Conservation (phyloP, 2,329 filamentous ascomycete genomes). For the Exophiala dermatitidis region DNA sequence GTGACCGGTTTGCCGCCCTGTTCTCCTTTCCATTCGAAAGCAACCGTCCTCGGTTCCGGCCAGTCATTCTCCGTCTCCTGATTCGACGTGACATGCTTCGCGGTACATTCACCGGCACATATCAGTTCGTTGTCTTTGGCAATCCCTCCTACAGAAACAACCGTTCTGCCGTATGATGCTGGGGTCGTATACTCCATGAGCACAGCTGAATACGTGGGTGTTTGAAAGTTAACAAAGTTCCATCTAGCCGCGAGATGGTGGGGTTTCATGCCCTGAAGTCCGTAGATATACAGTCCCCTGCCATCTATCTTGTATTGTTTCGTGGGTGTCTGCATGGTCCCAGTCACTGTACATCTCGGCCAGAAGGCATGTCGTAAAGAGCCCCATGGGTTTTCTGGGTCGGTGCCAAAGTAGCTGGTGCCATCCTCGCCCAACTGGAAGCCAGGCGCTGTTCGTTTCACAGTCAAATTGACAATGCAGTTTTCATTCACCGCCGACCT, state of each 20-base stretch:
- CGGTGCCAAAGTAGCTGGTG: slow-evolving; percentile 76
- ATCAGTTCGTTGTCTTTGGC: slow-evolving; percentile 72
- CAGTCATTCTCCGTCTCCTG: slow-evolving; percentile 74
- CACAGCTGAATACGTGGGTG: slow-evolving; percentile 74
- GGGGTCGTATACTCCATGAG: slow-evolving; percentile 97
- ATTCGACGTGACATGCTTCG: slow-evolving; percentile 61
- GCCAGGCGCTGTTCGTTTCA: slow-evolving; percentile 68
- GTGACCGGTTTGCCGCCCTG: slow-evolving; percentile 64
- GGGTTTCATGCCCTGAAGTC: slow-evolving; percentile 96
- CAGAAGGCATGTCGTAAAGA: slow-evolving; percentile 89
- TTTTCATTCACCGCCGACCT: slow-evolving; percentile 79
- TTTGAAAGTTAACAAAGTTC: slow-evolving; percentile 92
- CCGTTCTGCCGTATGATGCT: slow-evolving; percentile 78
- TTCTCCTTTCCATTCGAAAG: slow-evolving; percentile 71
- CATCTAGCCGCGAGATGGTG: slow-evolving; percentile 88
- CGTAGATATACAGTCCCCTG: slow-evolving; percentile 70
- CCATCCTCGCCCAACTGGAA: slow-evolving; percentile 82
- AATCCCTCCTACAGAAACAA: slow-evolving; percentile 75
- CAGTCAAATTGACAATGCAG: slow-evolving; percentile 76
- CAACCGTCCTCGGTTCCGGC: slow-evolving; percentile 73
- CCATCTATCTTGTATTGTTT: slow-evolving; percentile 78
- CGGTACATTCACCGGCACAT: slow-evolving; percentile 60
- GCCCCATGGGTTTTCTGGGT: slow-evolving; percentile 81
- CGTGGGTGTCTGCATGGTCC: slow-evolving; percentile 73
- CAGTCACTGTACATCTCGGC: slow-evolving; percentile 76